These are phyloP conservation scores for Gracilaria gracilis DNA, from an alignment of 23 red algal genomes.

Conservation along the genomic window DNA sequence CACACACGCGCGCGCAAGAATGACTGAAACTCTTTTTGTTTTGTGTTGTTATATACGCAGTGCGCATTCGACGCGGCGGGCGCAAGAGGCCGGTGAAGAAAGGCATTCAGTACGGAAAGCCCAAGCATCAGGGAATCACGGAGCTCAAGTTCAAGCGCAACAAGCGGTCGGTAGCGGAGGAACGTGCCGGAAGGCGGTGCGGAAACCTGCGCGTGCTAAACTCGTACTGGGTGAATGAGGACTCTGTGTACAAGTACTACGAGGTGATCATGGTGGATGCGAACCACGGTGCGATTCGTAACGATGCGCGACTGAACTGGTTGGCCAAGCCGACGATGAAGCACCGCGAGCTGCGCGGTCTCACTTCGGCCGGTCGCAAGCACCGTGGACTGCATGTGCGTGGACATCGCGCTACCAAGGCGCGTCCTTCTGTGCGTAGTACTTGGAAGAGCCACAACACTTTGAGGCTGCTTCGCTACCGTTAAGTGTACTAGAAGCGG, in stretches of 20 bases:
- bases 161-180: conserved; percentile 98
- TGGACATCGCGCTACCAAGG: conserved; percentile 82
- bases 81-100: conserved; percentile 97
- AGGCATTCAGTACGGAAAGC: conserved; percentile 99
- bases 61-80: conserved; percentile 95
- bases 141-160: conserved; percentile 97
- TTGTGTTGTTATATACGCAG: conserved; percentile 52
- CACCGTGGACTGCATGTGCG: conserved; percentile 84
- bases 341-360: conserved; percentile 93
- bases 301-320: conserved; percentile 94
- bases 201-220: conserved; percentile 98
- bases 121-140: conserved; percentile 98
- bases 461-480: conserved; percentile 86
- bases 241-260: conserved; percentile 97
- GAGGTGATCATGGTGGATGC: conserved; percentile 97
- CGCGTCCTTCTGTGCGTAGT: conserved; percentile 84
- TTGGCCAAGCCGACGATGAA: conserved; percentile 89
- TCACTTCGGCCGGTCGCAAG: conserved; percentile 87
- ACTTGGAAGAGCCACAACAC: conserved; percentile 97
- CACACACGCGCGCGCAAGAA: too few species aligned
- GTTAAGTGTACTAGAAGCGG: conserved; percentile 35
- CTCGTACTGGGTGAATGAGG: conserved; percentile 99
- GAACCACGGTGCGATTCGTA: conserved; percentile 90
- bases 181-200: conserved; percentile 90
- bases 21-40: too few species aligned